Base-by-base conservation (phyloP, 306 rosid genomes). In the Pterocarpus santalinus region DNA sequence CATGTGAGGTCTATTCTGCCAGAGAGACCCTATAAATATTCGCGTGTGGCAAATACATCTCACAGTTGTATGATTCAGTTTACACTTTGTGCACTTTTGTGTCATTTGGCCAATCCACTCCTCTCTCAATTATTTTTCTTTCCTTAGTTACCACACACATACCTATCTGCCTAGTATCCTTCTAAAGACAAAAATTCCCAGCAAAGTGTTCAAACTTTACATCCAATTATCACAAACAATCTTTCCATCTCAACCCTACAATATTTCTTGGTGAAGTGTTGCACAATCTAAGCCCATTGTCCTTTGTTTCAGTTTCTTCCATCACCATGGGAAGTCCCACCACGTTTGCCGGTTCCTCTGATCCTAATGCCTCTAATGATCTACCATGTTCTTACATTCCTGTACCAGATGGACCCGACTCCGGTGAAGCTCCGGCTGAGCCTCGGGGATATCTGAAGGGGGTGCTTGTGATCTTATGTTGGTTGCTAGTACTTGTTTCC, bases 301-400 rank as follows among this genome's bases (percentile, higher is more conserved):
- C 73, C 16, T 22, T 22, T 22, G 28, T 22, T 22, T 22, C 28
- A 22, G 28, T 22, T 22, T 22, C 28, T 22, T 22, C 28, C 28
- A 22, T 22, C 28, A 22, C 11, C 14, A 81, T 82, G 82, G 73
- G 2, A 69, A 12, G 44, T 12, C 7, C 65, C 5, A 46, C 8
- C 15, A 13, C 44, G 46, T 33, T 44, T 15, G 14, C 11, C 6
- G 17, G 14, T 34, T 44, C 80, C 62, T 53, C 73, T 22, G 38
- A 55, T 16, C 64, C 16, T 34, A 8, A 51, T 4, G 5, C 14
- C 16, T 2, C 5, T 51, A 14, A n/a, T n/a, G 38, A 13, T 68
- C 85, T 90, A 8, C 87, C 91, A 13, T 69, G n/a, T 66, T 77
- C 91, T 55, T 85, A 83, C 61, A 7, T 47, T 58, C 83, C 90